Base-by-base conservation (phyloP, 768 basidiomycete species). In the Hypholoma fasciculare region DNA sequence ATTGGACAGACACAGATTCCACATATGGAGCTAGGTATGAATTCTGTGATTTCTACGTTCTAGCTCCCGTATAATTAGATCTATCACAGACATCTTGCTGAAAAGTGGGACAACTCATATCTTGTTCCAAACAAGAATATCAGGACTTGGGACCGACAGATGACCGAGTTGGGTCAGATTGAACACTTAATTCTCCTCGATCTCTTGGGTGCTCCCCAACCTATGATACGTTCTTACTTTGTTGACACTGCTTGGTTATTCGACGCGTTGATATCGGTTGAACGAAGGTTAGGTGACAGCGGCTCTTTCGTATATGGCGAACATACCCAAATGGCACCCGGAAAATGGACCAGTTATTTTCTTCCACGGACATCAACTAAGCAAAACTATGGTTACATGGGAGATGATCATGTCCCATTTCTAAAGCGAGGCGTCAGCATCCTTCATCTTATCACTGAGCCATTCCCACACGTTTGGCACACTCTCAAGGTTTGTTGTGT, bases 331-430 rank as follows among this genome's bases (percentile, higher is more conserved):
- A 78, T 84, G 82, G 71, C 77, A 38, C 67, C 75, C n/a, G 79
- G 74, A 3, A 74, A 74, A 52, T 86, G 82, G 80, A 72, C 59
- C 7, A 89, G 88, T 63, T 96, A 87, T 72, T 95, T 96, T 74
- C 65, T 74, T 20, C 74, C 82, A 42, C 80, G 90, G 49, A 66
- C 63, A 1, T 69, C 68, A 1, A 65, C 57, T 16, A 72, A 76
- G 20, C 61, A 68, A 37, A 80, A 78, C 59, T 68, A 72, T 17
- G 86, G 85, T 2, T 82, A 86, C 64, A 87, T 96, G 60, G 92
- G 85, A 40, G 97, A 99, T 71, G 97, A 99, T 72, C 97, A 99
- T 65, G 71, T 94, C 42, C 97, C 97, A 20, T 98, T 99, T 76
- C 66, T 96, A 50, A 72, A 76, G 38, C 74, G 78, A 60, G 97